phyloP scores from a whole-genome alignment of 2,329 filamentous ascomycete genomes.

The Talaromyces sp. region DNA sequence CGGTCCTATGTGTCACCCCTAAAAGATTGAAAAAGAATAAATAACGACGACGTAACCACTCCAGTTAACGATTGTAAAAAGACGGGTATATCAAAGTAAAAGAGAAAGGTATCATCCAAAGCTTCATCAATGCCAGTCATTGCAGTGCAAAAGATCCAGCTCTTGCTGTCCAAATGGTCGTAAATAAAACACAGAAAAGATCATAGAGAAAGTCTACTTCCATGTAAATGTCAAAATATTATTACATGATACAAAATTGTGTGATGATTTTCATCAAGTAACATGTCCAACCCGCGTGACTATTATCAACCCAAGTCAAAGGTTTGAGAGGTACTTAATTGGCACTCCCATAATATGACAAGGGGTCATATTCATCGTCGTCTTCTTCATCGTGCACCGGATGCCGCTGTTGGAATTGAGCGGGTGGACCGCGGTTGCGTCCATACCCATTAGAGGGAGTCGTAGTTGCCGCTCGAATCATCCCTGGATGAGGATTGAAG shows the following conservation, averaged over 20 bases:
- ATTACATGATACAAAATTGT: constrained; percentile 5
- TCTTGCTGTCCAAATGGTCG: constrained; percentile 3
- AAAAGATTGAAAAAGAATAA: too few species aligned
- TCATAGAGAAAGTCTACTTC: neutral
- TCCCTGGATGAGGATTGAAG: constrained; percentile 7
- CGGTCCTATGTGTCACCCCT: neutral
- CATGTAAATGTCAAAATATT: neutral
- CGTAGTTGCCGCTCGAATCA: constrained; percentile 15
- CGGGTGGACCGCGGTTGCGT: neutral
- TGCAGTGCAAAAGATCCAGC: constrained; percentile 14
- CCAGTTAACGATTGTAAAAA: neutral
- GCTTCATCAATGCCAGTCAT: constrained; percentile 14
- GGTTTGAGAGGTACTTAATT: neutral
- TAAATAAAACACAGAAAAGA: constrained; percentile 1
- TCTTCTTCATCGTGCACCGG: constrained; percentile 11
- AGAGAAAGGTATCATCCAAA: constrained; percentile 8
- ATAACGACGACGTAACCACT: neutral
- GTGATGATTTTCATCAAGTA: constrained; percentile 2
- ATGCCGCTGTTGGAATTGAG: constrained; percentile 3
- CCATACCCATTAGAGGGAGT: constrained; percentile 15
- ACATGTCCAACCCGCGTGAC: constrained; percentile 7
- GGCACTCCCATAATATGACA: constrained; percentile 17
- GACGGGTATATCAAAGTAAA: constrained; percentile 8
- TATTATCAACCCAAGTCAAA: neutral
- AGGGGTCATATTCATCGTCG: constrained; percentile 18